Conservation (phyloP, 768 basidiomycete species). For the Kwoniella mangroviensis region DNA sequence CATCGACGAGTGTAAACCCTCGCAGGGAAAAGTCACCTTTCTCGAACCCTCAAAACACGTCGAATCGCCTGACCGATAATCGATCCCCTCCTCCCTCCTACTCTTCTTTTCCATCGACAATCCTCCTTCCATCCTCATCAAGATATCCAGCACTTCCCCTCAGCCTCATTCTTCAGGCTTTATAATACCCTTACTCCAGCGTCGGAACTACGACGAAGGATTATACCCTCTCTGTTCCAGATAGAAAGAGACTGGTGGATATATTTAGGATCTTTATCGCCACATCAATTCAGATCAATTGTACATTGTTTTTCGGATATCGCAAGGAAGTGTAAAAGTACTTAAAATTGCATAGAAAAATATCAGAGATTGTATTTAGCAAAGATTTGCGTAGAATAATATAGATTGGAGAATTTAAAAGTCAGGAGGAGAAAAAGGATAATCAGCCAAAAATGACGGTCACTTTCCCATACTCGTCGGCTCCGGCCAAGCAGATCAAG, state of each 20-base stretch:
- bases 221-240: neutral
- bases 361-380: neutral
- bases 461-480: slow-evolving; percentile 74
- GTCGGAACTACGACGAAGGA: neutral
- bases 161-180: neutral
- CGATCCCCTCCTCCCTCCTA: slow-evolving; percentile 3
- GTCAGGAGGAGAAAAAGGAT: neutral
- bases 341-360: neutral
- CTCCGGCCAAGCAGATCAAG: slow-evolving; percentile 91
- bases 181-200: neutral
- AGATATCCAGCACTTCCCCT: slow-evolving; percentile 14
- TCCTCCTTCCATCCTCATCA: neutral
- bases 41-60: slow-evolving; percentile 13
- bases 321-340: slow-evolving; percentile 2
- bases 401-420: neutral
- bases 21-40: neutral
- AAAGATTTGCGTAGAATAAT: neutral
- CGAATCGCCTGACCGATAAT: neutral
- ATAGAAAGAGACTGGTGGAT: neutral
- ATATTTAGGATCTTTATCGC: slow-evolving; percentile 11
- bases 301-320: neutral
- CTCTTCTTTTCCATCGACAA: neutral
- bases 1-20: neutral
- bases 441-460: slow-evolving; percentile 42
- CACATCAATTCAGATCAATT: neutral